Evolutionary conservation across 2,329 filamentous ascomycete genomes (phyloP).

Genomic region (Fusarium sp.): DNA sequence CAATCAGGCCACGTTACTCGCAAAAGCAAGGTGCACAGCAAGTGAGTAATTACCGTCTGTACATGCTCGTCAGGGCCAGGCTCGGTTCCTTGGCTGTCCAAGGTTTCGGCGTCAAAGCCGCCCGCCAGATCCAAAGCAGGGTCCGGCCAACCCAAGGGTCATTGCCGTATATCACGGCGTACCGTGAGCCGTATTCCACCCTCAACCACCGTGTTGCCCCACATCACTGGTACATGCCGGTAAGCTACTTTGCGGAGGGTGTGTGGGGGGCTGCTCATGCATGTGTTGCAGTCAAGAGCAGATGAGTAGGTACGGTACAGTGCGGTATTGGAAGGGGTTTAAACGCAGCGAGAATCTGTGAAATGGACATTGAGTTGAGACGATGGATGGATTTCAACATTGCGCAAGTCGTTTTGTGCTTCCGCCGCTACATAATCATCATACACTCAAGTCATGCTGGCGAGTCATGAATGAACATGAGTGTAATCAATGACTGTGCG

Average conservation of each 20-base stretch:
- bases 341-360: not conserved
- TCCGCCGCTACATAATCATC: not conserved
- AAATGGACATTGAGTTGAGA: not conserved
- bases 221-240: not conserved
- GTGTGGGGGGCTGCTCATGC: not conserved
- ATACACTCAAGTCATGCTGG: slow-evolving; percentile 3
- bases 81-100: slow-evolving; percentile 36
- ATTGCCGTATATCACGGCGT: slow-evolving; percentile 33
- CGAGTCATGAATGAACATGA: slow-evolving; percentile 36
- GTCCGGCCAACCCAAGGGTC: slow-evolving; percentile 26
- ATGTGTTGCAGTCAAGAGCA: not conserved
- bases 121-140: slow-evolving; percentile 31
- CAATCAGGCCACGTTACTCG: slow-evolving; percentile 36
- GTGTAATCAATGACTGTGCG: slow-evolving; percentile 26
- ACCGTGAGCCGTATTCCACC: slow-evolving; percentile 35
- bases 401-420: too few relatives aligned
- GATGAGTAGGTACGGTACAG: not conserved
- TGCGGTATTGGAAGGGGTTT: not conserved
- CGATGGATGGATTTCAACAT: too few relatives aligned
- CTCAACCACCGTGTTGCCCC: slow-evolving; percentile 28
- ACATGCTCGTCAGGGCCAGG: slow-evolving; percentile 15
- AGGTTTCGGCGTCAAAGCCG: slow-evolving; percentile 33
- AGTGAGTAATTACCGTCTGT: not conserved
- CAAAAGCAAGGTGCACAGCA: slow-evolving; percentile 41
- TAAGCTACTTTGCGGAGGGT: not conserved